phyloP scores from a whole-genome alignment of 1,139 yeast genomes.

The Yamadazyma diospyri region DNA sequence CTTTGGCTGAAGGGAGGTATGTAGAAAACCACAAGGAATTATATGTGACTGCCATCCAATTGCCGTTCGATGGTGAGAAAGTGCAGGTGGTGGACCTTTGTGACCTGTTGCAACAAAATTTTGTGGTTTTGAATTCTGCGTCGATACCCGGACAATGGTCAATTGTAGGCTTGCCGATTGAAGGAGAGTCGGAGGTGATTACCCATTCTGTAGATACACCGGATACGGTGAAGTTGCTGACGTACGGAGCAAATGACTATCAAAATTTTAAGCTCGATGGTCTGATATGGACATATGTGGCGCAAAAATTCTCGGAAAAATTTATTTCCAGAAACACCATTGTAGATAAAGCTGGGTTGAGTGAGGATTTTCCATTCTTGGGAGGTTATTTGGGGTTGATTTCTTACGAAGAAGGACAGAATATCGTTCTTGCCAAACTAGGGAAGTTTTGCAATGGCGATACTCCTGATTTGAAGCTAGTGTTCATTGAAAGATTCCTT shows the following conservation, averaged over 20 bases:
- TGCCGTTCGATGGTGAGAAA: constrained; percentile 8
- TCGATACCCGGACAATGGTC: constrained; percentile 85
- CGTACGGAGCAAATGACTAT: constrained; percentile 12
- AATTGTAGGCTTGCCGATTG: constrained; percentile 69
- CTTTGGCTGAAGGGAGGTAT: constrained; percentile 10
- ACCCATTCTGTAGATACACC: constrained; percentile 58
- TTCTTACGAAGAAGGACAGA: constrained; percentile 81
- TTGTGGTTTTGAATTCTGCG: constrained; percentile 69
- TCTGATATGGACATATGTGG: constrained; percentile 24
- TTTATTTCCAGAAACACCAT: constrained; percentile 22
- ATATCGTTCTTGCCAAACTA: constrained; percentile 31
- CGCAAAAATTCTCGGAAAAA: constrained; percentile 18
- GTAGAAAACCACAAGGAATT: constrained; percentile 3
- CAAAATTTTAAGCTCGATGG: constrained; percentile 9
- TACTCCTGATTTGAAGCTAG: constrained; percentile 74
- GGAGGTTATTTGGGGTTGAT: constrained; percentile 88
- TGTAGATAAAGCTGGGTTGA: constrained; percentile 11
- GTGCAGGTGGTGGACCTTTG: constrained; percentile 46
- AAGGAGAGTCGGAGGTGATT: constrained; percentile 50
- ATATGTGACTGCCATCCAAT: constrained; percentile 8
- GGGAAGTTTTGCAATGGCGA: constrained; percentile 25
- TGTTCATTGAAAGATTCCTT: constrained; percentile 66
- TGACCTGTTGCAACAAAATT: constrained; percentile 40
- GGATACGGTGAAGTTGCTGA: constrained; percentile 18
- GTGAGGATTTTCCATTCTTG: constrained; percentile 57